Evolutionary conservation across 352 stramenopile genomes (phyloP).

Genomic region (Globisporangium cederbergense): DNA sequence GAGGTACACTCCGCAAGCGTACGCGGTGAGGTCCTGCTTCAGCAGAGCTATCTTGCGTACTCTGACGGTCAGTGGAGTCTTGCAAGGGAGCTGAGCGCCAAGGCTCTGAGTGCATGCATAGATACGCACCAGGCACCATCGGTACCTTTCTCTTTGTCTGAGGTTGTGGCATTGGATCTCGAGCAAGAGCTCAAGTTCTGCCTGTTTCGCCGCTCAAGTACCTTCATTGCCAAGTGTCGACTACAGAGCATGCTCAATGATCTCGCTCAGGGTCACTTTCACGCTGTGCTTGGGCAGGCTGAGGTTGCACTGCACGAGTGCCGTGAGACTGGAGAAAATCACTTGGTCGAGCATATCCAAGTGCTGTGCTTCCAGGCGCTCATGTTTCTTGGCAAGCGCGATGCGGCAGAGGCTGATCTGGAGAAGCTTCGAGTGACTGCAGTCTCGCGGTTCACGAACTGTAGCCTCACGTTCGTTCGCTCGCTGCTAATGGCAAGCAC

Average conservation of each 20-base stretch:
- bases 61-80: conserved; percentile 32
- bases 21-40: conserved; percentile 31
- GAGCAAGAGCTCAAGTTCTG: conserved; percentile 42
- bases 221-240: conserved; percentile 36
- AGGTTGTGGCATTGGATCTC: conserved; percentile 18
- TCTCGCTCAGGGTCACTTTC: conserved; percentile 30
- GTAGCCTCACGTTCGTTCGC: conserved; percentile 32
- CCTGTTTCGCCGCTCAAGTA: conserved; percentile 26
- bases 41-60: conserved; percentile 36
- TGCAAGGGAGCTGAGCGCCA: conserved; percentile 21
- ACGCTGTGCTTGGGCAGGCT: conserved; percentile 24
- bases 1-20: conserved; percentile 4
- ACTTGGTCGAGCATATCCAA: conserved; percentile 40
- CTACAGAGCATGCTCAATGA: conserved; percentile 36
- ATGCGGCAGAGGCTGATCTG: conserved; percentile 25
- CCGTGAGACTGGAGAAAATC: conserved; percentile 30
- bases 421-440: conserved; percentile 22
- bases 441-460: conserved; percentile 21
- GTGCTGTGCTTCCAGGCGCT: conserved; percentile 35
- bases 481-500: conserved; percentile 36
- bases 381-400: conserved; percentile 34
- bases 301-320: conserved; percentile 37
- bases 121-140: background rate
- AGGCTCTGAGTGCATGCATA: conserved; percentile 21
- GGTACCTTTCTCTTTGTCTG: background rate